A percentile compares a stretch with the other conserved stretches of the same genome.
Evolutionary conservation across 805 yeast species (phyloP).

Genomic region (Zygosaccharomyces gambellarensis): DNA sequence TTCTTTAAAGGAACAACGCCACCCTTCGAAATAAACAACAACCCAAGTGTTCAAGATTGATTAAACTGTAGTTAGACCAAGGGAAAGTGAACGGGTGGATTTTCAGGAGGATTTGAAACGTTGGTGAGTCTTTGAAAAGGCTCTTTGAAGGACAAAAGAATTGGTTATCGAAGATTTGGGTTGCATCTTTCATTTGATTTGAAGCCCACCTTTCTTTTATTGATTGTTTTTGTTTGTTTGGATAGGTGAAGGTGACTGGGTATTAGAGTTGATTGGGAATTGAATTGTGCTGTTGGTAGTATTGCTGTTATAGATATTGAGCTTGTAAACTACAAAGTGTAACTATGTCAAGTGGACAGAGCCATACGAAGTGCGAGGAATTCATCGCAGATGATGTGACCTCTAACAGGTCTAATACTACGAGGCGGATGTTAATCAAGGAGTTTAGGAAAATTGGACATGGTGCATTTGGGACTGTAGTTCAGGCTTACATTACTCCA

Average conservation of each 20-base stretch:
- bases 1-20: constrained; percentile 3
- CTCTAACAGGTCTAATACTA: constrained; percentile 49
- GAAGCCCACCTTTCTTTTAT: neutral
- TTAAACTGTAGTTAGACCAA: neutral
- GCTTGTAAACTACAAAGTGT: neutral
- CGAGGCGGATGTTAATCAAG: constrained; percentile 59
- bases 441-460: constrained; percentile 76
- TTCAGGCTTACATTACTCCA: constrained; percentile 56
- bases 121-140: neutral
- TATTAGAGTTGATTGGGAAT: neutral
- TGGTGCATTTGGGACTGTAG: constrained; percentile 84
- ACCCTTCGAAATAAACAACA: constrained; percentile 6
- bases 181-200: neutral
- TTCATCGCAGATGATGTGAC: constrained; percentile 58
- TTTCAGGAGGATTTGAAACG: neutral
- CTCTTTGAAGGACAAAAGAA: neutral
- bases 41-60: neutral
- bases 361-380: constrained; percentile 32
- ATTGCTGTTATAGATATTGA: neutral
- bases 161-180: neutral
- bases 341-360: constrained; percentile 9
- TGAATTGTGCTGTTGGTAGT: neutral
- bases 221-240: neutral
- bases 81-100: neutral
- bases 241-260: neutral